phyloP scores from a whole-genome alignment of 768 basidiomycete species.

The Lyophyllum semitale region DNA sequence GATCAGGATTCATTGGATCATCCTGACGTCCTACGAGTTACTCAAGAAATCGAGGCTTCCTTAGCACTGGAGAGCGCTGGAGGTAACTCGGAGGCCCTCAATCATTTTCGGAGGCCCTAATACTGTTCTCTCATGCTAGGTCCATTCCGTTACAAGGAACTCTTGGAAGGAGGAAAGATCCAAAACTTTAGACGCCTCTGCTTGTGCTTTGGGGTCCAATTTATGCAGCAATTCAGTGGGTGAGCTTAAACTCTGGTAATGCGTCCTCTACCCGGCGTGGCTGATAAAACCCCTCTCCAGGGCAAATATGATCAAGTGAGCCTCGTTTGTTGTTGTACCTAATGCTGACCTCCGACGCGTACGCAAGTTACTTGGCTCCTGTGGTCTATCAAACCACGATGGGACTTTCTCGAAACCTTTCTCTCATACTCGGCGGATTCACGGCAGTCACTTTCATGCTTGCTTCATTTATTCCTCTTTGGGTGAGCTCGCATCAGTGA shows the following conservation, averaged over 20 bases:
- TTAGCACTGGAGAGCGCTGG: constrained; percentile 38
- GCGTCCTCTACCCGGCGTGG: too few species aligned
- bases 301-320: constrained; percentile 41
- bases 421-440: constrained; percentile 40
- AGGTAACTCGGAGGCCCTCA: constrained; percentile 17
- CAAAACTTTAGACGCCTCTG: constrained; percentile 41
- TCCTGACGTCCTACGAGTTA: constrained; percentile 32
- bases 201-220: constrained; percentile 37
- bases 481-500: constrained; percentile 22
- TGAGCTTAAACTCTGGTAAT: background rate
- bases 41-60: constrained; percentile 37
- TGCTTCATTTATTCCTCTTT: constrained; percentile 41
- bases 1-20: constrained; percentile 30
- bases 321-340: background rate
- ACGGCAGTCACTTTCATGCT: constrained; percentile 41
- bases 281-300: constrained; percentile 12
- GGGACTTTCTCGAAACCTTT: constrained; percentile 39
- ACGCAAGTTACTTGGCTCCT: constrained; percentile 36
- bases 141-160: constrained; percentile 35
- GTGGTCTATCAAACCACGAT: constrained; percentile 44
- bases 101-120: background rate
- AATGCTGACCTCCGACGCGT: background rate
- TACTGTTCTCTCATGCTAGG: constrained; percentile 15
- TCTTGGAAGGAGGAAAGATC: constrained; percentile 35
- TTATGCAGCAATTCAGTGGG: constrained; percentile 48